These are phyloP conservation scores for Diaporthe amygdali DNA, from an alignment of 2,329 filamentous ascomycete genomes.

Conservation along the genomic window DNA sequence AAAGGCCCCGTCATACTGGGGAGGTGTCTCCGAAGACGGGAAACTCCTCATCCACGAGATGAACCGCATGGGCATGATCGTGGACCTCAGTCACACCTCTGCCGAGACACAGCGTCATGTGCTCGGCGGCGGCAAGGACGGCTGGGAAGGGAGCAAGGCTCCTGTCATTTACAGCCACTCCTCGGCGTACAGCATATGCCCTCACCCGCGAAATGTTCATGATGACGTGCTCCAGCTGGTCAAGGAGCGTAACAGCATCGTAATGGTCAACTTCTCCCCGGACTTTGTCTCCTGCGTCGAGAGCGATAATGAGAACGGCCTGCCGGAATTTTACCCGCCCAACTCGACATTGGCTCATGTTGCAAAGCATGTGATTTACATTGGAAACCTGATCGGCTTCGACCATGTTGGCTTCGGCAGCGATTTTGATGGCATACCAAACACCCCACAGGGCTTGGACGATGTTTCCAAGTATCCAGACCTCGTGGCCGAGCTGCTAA, in stretches of 20 bases:
- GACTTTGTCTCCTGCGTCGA: slow-evolving; percentile 80
- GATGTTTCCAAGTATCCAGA: slow-evolving; percentile 86
- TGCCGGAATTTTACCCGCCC: slow-evolving; percentile 70
- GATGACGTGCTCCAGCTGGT: slow-evolving; percentile 82
- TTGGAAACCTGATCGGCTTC: slow-evolving; percentile 83
- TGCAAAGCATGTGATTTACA: slow-evolving; percentile 79
- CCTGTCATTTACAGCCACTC: slow-evolving; percentile 92
- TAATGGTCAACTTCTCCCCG: slow-evolving; percentile 91
- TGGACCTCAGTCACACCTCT: slow-evolving; percentile 81
- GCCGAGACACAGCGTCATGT: slow-evolving; percentile 87
- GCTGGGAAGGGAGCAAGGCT: slow-evolving; percentile 75
- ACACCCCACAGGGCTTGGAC: slow-evolving; percentile 75
- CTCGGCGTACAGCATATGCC: slow-evolving; percentile 79
- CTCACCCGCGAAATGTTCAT: slow-evolving; percentile 88
- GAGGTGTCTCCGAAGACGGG: slow-evolving; percentile 76
- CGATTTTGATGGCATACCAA: slow-evolving; percentile 82
- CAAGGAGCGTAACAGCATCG: slow-evolving; percentile 72
- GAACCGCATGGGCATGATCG: slow-evolving; percentile 94
- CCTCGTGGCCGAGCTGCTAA: slow-evolving; percentile 76
- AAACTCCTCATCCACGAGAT: slow-evolving; percentile 79
- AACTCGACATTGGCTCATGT: slow-evolving; percentile 80
- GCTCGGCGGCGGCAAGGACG: slow-evolving; percentile 61
- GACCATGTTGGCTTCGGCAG: slow-evolving; percentile 88
- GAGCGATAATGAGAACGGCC: slow-evolving; percentile 60
- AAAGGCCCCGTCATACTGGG: slow-evolving; percentile 59